These are phyloP conservation scores for Colletotrichum godetiae DNA, from an alignment of 2,329 filamentous ascomycete genomes.

Conservation along the genomic window DNA sequence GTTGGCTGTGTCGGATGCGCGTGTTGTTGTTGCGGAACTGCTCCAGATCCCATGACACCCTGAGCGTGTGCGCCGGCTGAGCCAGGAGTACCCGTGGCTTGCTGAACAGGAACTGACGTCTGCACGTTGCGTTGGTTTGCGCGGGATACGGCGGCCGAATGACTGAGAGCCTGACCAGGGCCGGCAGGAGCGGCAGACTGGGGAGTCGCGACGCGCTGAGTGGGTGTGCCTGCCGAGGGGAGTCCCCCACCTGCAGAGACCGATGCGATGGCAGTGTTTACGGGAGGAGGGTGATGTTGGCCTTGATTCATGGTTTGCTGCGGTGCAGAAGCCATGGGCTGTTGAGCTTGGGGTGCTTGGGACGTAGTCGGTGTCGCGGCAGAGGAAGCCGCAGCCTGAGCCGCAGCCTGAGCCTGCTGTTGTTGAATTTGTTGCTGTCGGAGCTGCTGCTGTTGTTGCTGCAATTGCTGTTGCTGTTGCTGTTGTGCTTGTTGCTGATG, in stretches of 20 bases:
- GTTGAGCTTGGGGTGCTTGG: conserved; percentile 24
- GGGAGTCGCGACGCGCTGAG: conserved; percentile 63
- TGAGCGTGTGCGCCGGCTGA: conserved; percentile 45
- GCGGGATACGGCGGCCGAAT: conserved; percentile 61
- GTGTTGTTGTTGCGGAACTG: conserved; percentile 54
- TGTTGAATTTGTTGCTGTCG: conserved; percentile 43
- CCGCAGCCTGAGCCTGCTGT: conserved; percentile 39
- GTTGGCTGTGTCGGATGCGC: conserved; percentile 57
- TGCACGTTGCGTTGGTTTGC: conserved; percentile 53
- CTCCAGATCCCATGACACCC: conserved; percentile 46
- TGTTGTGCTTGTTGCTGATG: conserved; percentile 31
- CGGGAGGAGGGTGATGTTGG: conserved; percentile 53
- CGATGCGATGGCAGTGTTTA: conserved; percentile 60
- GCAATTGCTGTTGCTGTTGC: conserved; percentile 43
- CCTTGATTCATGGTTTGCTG: conserved; percentile 39
- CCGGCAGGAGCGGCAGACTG: conserved; percentile 56
- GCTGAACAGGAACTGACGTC: conserved; percentile 45
- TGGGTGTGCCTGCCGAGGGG: conserved; percentile 58
- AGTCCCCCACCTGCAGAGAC: conserved; percentile 48
- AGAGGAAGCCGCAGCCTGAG: conserved; percentile 28
- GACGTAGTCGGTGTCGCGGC: conserved; percentile 17
- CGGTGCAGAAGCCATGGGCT: conserved; percentile 7
- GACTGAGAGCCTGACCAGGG: conserved; percentile 55
- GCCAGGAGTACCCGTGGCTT: conserved; percentile 43
- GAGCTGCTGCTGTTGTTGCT: conserved; percentile 39